Percentiles rank a stretch among this genome's conserved stretches.
Evolutionary conservation across 352 stramenopile genomes (phyloP).

Genomic region (Phytophthora litchii): DNA sequence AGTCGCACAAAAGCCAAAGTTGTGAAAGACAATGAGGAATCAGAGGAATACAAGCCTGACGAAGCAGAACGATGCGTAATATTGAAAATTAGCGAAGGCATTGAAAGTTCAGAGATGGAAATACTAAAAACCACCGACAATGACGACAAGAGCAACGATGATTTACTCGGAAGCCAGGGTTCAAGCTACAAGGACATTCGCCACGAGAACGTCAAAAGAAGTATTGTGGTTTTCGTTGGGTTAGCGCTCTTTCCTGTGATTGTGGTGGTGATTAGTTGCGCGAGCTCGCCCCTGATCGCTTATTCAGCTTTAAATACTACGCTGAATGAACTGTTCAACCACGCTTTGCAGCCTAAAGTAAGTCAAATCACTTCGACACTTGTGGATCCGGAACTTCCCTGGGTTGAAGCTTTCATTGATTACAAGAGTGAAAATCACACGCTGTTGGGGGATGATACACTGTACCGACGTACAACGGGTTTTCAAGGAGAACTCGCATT

Average conservation of each 20-base stretch:
- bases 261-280: slow-evolving; percentile 8
- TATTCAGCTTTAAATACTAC: slow-evolving; percentile 22
- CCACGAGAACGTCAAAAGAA: background rate
- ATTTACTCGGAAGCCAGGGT: background rate
- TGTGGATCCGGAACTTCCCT: slow-evolving; percentile 6
- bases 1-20: too few species aligned
- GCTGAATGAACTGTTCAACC: slow-evolving; percentile 22
- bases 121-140: too few species aligned
- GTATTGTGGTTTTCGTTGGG: background rate
- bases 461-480: too few species aligned
- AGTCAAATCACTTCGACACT: background rate
- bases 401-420: slow-evolving; percentile 15
- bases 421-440: slow-evolving; percentile 10
- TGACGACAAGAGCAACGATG: background rate
- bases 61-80: too few species aligned
- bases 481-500: too few species aligned
- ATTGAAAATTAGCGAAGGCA: too few species aligned
- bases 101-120: too few species aligned
- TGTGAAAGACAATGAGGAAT: too few species aligned
- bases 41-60: too few species aligned
- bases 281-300: slow-evolving; percentile 11
- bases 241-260: slow-evolving; percentile 10
- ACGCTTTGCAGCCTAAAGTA: background rate
- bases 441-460: slow-evolving; percentile 9
- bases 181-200: background rate